Percentiles rank a stretch among this genome's conserved stretches.
These are phyloP conservation scores for Talaromyces nanjingensis DNA, from an alignment of 495 filamentous ascomycete genomes.

Conservation along the genomic window DNA sequence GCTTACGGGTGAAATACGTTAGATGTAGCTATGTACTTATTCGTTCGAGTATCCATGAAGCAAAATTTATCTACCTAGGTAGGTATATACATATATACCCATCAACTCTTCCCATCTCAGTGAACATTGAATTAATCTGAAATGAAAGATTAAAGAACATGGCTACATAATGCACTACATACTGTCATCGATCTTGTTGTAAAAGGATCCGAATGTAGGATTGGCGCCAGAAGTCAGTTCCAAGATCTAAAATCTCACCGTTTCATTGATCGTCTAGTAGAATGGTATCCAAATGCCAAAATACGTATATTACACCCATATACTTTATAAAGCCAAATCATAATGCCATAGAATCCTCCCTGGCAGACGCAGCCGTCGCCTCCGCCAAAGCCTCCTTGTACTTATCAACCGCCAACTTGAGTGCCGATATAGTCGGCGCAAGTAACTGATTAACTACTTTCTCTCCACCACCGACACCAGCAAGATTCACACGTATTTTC, in stretches of 20 bases:
- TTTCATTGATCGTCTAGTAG: neutral
- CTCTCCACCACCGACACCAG: conserved; percentile 62
- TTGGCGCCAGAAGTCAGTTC: too few species aligned
- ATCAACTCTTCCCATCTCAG: too few species aligned
- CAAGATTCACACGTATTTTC: conserved; percentile 57
- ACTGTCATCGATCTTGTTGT: too few species aligned
- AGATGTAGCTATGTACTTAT: too few species aligned
- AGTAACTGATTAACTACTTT: conserved; percentile 70
- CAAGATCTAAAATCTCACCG: neutral
- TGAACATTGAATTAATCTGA: too few species aligned
- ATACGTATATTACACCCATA: neutral
- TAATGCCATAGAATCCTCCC: conserved; percentile 5
- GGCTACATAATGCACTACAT: too few species aligned
- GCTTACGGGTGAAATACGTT: too few species aligned
- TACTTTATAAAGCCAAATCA: neutral
- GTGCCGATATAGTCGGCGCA: conserved; percentile 57
- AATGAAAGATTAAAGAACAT: too few species aligned
- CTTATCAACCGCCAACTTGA: conserved; percentile 55
- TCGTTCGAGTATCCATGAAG: too few species aligned
- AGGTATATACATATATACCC: too few species aligned
- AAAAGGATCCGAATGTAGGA: too few species aligned
- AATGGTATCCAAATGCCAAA: neutral
- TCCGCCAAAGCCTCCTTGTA: conserved; percentile 59
- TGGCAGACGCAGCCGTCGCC: conserved; percentile 29
- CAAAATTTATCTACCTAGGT: too few species aligned